Base-by-base conservation (phyloP, 2,329 filamentous ascomycete genomes). In the Aureobasidium melanogenum region DNA sequence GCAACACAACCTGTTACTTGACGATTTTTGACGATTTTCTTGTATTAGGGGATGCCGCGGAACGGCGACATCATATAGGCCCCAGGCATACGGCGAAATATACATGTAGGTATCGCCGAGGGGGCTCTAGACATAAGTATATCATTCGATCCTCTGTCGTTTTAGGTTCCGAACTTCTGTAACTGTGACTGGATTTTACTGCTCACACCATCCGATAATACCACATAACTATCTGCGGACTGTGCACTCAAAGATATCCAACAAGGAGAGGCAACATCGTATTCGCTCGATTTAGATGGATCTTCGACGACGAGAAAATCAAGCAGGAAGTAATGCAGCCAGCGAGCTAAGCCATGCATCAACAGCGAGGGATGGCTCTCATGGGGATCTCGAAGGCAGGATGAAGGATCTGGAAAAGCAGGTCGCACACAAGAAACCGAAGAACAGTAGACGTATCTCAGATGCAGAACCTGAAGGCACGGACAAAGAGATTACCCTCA, bases 401-500 rank as follows among this genome's bases (percentile, higher is more conserved):
- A 30, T 46, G 28, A 57, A 36, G 30, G 54, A 57, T 47, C 24
- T 57, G 14, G 54, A 57, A 26, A 57, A 57, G 54, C 26, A 46
- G 14, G 9, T 47, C 8, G 39, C 24, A 6, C 39, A 57, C 19
- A 24, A 24, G 19, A 34, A 19, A 14, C n/a, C 51, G 22, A 26
- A 36, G 2, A 14, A 24, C 17, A 41, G 22, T 28, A 28, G 41
- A 30, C 41, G 55, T 1, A 48, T 38, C 10, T 47, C 55, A 39
- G 32, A 58, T 19, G 55, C 8, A 3, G 9, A 17, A 6, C 26
- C 32, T 1, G 58, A 62, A 32, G 60, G 60, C 3, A 43, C 38
- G 10, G 60, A 62, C 24, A 32, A 24, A n/a, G 17, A 62, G 17
- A 50, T 64, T 1, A 62, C 62, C 10, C 47, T 47, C 12, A 62